These are phyloP conservation scores for Linum usitatissimum DNA, from an alignment of 345 rosid genomes.

Conservation along the genomic window DNA sequence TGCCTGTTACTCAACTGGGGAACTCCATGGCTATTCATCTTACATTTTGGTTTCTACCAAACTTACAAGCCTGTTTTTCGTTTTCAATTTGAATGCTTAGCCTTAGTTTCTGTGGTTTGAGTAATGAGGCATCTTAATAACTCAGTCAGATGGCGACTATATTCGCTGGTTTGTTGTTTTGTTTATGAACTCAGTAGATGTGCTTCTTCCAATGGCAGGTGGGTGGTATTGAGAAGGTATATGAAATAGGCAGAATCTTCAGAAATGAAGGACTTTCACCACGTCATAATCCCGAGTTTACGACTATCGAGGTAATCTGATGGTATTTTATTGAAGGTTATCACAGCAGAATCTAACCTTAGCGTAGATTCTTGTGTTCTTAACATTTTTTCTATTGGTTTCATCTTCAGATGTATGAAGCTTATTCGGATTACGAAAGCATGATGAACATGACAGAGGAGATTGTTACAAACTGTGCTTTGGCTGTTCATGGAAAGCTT, in stretches of 20 bases:
- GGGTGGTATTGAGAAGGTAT: slow-evolving; percentile 98
- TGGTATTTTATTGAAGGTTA: slow-evolving; percentile 1
- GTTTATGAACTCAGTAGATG: slow-evolving; percentile 7
- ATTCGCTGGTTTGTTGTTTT: slow-evolving; percentile 9
- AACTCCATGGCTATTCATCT: not conserved
- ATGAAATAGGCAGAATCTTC: slow-evolving; percentile 91
- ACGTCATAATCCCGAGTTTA: slow-evolving; percentile 97
- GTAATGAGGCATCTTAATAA: too few species aligned
- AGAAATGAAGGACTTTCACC: slow-evolving; percentile 96
- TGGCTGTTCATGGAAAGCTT: slow-evolving; percentile 67
- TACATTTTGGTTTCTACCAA: not conserved
- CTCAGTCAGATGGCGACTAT: not conserved
- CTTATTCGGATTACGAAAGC: slow-evolving; percentile 78
- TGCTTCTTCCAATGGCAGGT: slow-evolving; percentile 39
- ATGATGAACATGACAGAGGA: slow-evolving; percentile 94
- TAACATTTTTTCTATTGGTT: slow-evolving; percentile 18
- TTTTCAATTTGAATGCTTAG: not conserved
- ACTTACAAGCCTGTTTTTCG: not conserved
- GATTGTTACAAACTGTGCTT: slow-evolving; percentile 71
- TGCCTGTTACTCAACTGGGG: not conserved
- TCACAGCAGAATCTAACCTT: not conserved
- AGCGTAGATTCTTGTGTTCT: slow-evolving; percentile 9
- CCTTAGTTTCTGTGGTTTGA: not conserved
- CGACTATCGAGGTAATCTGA: slow-evolving; percentile 79
- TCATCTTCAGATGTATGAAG: slow-evolving; percentile 77